phyloP scores from a whole-genome alignment of 2,329 filamentous ascomycete species.

The Alternaria gaisen region DNA sequence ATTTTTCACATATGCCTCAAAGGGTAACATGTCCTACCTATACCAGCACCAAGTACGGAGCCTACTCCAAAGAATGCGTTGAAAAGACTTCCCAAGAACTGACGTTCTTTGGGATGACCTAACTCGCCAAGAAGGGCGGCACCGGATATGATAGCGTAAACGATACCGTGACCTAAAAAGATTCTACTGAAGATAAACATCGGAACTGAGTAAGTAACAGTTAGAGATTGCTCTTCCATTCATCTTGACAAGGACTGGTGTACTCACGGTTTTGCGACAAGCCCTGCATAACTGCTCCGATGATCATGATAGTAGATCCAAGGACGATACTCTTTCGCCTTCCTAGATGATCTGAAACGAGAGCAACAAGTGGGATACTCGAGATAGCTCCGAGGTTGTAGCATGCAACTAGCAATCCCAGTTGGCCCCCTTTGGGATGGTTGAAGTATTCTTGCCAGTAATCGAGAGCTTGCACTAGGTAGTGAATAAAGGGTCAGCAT shows the following conservation, averaged over 20 bases:
- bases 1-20: background rate
- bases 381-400: constrained; percentile 69
- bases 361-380: constrained; percentile 66
- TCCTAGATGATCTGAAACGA: constrained; percentile 64
- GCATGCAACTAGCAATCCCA: constrained; percentile 66
- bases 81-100: constrained; percentile 71
- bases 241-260: too few species aligned
- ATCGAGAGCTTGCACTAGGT: constrained; percentile 41
- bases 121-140: constrained; percentile 72
- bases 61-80: constrained; percentile 74
- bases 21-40: constrained; percentile 35
- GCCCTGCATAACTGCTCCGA: constrained; percentile 66
- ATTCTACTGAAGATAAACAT: constrained; percentile 69
- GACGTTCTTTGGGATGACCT: constrained; percentile 73
- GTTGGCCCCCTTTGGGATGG: constrained; percentile 56
- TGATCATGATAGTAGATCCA: constrained; percentile 63
- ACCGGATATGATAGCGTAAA: constrained; percentile 69
- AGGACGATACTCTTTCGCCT: constrained; percentile 66
- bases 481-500: constrained; percentile 49
- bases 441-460: constrained; percentile 60
- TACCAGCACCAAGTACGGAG: constrained; percentile 64
- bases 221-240: background rate
- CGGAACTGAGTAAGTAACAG: constrained; percentile 29
- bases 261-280: constrained; percentile 54
- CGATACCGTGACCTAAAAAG: constrained; percentile 73